phyloP scores from a whole-genome alignment of 257 asterid genomes.

The Solanum boliviense region DNA sequence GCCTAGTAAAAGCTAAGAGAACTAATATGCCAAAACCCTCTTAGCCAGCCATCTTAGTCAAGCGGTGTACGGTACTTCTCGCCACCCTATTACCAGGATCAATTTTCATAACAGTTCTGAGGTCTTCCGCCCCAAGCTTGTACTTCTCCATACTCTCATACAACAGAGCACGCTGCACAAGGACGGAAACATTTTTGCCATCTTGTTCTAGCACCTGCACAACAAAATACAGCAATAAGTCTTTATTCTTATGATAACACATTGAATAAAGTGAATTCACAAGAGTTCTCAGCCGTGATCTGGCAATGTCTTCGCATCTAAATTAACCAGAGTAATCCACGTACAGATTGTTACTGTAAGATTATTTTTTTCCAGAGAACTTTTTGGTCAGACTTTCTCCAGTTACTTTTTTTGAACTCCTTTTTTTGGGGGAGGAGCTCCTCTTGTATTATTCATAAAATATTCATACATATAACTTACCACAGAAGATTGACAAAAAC shows the following conservation, averaged over 20 bases:
- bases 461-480: not conserved
- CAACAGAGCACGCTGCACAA: constrained; percentile 91
- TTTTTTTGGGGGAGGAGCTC: too few relatives aligned
- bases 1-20: not conserved
- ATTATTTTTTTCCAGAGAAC: not conserved
- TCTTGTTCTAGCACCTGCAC: constrained; percentile 69
- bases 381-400: not conserved
- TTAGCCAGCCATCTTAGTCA: constrained; percentile 75
- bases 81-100: constrained; percentile 89
- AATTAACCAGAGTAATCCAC: not conserved
- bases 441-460: not conserved
- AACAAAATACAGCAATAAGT: constrained; percentile 8
- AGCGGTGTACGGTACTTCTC: constrained; percentile 83
- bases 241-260: not conserved
- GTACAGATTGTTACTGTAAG: not conserved
- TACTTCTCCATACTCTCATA: constrained; percentile 98
- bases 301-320: not conserved
- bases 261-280: not conserved
- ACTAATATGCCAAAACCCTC: not conserved
- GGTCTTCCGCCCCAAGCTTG: constrained; percentile 97
- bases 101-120: constrained; percentile 82
- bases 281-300: not conserved
- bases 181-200: constrained; percentile 40
- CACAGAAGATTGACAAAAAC: not conserved
- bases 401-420: not conserved